Base-by-base conservation (phyloP, 2,329 filamentous ascomycete species). In the Xylaria sp. region DNA sequence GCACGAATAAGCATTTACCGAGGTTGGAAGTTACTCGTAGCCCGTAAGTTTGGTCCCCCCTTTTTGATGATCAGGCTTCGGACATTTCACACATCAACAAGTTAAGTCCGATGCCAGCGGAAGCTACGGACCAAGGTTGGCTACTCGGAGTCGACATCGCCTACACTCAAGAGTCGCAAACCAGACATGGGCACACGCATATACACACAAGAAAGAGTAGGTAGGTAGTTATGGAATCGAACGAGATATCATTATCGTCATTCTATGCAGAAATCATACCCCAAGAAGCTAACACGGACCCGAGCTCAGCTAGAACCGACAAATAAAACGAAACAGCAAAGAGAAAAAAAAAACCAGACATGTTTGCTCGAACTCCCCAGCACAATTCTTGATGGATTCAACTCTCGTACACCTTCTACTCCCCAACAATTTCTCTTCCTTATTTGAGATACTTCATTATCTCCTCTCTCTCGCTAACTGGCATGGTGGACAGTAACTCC, bases 391-490 rank as follows among this genome's bases (percentile, higher is more conserved):
- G 9, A 9, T 23, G n/a, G 2, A n/a, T 37, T 54, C n/a, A 11
- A 51, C 9, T 11, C 44, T 47, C 50, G 46, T 46, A 50, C 50
- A 52, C 11, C 18, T 58, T 30, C 3, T 52, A 2, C 11, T 19
- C 49, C 18, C n/a, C 4, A 53, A 11, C 4, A 53, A 11, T 13
- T 8, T 3, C n/a, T 16, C n/a, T 4, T n/a, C 46, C 55, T 69
- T 77, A 79, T 66, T 77, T 73, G 58, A 85, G 70, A 66, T 79
- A 84, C 73, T 82, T 79, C 62, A 96, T 80, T 56, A 95, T 83
- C 75, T 89, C 85, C 76, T 97, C 92, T 74, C 91, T 89, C 81
- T 99, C 92, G 65, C 85, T 86, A 54, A 92, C 88, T 16, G 92
- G 91, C 79, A 99, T 84, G 74, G 93, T 92, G 69, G 88, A 86